Conservation (phyloP, 2,329 filamentous ascomycete genomes). For the Colletotrichum magnum region DNA sequence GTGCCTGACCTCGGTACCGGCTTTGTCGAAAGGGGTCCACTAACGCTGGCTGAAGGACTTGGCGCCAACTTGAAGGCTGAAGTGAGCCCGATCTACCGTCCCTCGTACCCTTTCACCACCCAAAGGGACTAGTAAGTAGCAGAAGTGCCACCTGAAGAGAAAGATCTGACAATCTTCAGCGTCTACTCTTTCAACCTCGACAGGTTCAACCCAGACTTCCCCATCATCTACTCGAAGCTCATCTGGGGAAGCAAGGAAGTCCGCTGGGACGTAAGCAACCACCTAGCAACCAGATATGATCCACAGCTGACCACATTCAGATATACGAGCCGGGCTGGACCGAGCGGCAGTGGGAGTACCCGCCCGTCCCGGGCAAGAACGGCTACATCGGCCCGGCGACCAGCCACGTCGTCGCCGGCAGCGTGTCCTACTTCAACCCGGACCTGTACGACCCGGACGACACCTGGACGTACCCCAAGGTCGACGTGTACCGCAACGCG, state of each 20-base stretch:
- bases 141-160: too few relatives aligned
- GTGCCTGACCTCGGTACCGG: rapidly evolving
- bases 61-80: conserved; percentile 45
- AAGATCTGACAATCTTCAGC: not conserved
- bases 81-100: conserved; percentile 41
- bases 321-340: conserved; percentile 57
- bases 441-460: conserved; percentile 53
- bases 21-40: not conserved
- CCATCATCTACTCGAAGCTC: conserved; percentile 40
- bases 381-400: conserved; percentile 58
- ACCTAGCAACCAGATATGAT: too few relatives aligned
- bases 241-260: conserved; percentile 42
- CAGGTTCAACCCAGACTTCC: conserved; percentile 38
- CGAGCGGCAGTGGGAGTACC: conserved; percentile 58
- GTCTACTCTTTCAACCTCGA: conserved; percentile 41
- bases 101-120: conserved; percentile 33
- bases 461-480: conserved; percentile 54
- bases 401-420: conserved; percentile 50
- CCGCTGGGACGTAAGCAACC: conserved; percentile 38
- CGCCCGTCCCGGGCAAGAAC: conserved; percentile 52
- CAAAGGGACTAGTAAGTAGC: conserved; percentile 26
- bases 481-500: conserved; percentile 45
- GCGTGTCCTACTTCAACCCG: conserved; percentile 48
- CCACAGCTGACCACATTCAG: not conserved
- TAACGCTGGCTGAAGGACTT: conserved; percentile 38